Evolutionary conservation across 345 rosid species (phyloP), one percentile per base, ranked within the genome.

Genomic region (Raphanus raphanistrum): DNA sequence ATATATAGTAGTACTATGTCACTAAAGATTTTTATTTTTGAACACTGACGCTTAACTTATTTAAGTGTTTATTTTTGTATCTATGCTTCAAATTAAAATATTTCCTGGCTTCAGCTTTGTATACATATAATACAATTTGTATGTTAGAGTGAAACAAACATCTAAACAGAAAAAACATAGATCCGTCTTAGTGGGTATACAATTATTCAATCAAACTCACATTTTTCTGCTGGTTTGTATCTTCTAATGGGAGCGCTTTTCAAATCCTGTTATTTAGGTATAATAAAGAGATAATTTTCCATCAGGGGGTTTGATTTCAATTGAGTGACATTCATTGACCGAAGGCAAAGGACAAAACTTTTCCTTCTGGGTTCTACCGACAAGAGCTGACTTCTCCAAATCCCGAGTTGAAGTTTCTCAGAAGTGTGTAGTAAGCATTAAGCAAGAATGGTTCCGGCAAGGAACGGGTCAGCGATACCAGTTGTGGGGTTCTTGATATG

Each of bases 401-500:
- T 27, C 41, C 54, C 10, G 65, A 25, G 33, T 70, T 41, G 68
- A 59, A 68, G 1, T 12, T 29, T 31, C 26, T 8, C 33, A 2
- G 12, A 7, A 7, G 6, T 7, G 55, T 17, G 36, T 66, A 85
- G 21, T 21, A 21, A 21, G 21, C 21, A 21, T 21, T 21, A 21
- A 21, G 21, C 21, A 21, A 27, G 16, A 33, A 59, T 87, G 88
- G 82, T 76, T 26, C 78, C 79, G 2, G 11, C 70, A 27, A 85
- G 86, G 45, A 85, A 86, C 81, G 87, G 91, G 73, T 54, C 85
- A 41, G n/a, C 82, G 70, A 80, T 78, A 70, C 93, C 93, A 63
- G 76, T 89, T 81, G 72, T 92, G 7, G 95, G 93, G 3, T 81
- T 87, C 76, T 81, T 90, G 8, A 82, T 90, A 12, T 92, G 91